Base-by-base conservation (phyloP, 2,329 filamentous ascomycete species). In the Elsinoe australis region DNA sequence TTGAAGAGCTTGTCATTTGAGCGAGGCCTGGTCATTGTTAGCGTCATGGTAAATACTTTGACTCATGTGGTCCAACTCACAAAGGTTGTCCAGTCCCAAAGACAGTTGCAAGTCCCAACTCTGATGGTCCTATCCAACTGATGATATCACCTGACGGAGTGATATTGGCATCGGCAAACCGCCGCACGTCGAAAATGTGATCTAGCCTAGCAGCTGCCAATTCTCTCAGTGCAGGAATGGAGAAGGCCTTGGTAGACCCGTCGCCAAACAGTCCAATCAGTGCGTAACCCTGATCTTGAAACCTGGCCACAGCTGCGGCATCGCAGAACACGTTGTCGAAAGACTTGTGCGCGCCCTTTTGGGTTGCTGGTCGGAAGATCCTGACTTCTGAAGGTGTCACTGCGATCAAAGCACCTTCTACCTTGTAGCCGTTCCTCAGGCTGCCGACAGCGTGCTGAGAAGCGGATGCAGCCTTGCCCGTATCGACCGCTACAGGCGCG, bases 261-360 rank as follows among this genome's bases (percentile, higher is more conserved):
- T 95, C 89, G 10, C 85, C 86, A 58, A 95, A 95, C 1, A 95
- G 71, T 1, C 83, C 85, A 1, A 95, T 79, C 3, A 98, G 70
- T 4, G 86, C 88, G 59, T 83, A 81, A 1, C 87, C 87, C 35
- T 83, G 78, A 18, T 62, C 60, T 58, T 87, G 81, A 24, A 84
- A 81, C 47, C 85, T 80, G 0, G 85, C 82, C 0, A 96, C 79
- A 2, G 76, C 73, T 2, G 92, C 90, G 1, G 85, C 76, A 58
- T 94, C 83, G 61, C 90, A 96, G 32, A 94, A 70, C 51, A 74
- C 79, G 55, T 86, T 81, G 58, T 95, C 88, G 67, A 92, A 96
- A 1, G 82, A 80, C 58, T 92, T 95, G 49, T 88, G 86, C 0
- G 90, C 89, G n/a, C 90, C 92, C 67, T 95, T 96, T 15, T 82